These are phyloP conservation scores for Pulveroboletus sp. DNA, from an alignment of 768 basidiomycete species.

Conservation along the genomic window DNA sequence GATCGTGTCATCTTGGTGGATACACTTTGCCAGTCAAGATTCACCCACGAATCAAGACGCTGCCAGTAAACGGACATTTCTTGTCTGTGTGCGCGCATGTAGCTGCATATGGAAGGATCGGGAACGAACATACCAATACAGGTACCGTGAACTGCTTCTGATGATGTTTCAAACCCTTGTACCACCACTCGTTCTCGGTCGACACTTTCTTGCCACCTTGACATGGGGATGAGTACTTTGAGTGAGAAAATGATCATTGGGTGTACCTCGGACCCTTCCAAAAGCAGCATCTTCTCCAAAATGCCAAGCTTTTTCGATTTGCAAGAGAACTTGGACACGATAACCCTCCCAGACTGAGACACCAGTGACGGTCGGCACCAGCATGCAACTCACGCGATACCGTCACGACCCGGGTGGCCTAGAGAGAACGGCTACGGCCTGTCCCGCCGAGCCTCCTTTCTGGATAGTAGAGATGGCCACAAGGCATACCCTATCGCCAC, in stretches of 20 bases:
- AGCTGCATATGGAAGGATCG: neutral
- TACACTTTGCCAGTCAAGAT: slow-evolving; percentile 97
- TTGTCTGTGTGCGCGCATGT: slow-evolving; percentile 62
- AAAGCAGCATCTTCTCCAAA: slow-evolving; percentile 97
- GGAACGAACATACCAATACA: slow-evolving; percentile 77
- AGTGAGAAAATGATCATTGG: slow-evolving; percentile 5
- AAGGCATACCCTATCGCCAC: too few relatives aligned
- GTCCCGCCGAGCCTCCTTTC: too few relatives aligned
- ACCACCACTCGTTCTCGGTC: slow-evolving; percentile 97
- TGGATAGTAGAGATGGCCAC: too few relatives aligned
- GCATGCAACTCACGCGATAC: too few relatives aligned
- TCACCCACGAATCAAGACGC: slow-evolving; percentile 97
- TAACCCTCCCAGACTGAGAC: too few relatives aligned
- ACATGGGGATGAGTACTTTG: slow-evolving; percentile 11
- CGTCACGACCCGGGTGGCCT: too few relatives aligned
- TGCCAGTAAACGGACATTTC: slow-evolving; percentile 98
- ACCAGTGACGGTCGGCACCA: too few relatives aligned
- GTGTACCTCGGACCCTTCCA: slow-evolving; percentile 88
- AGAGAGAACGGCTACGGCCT: too few relatives aligned
- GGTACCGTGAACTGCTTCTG: slow-evolving; percentile 92
- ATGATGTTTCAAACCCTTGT: slow-evolving; percentile 97
- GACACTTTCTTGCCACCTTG: slow-evolving; percentile 84
- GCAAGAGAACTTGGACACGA: too few relatives aligned
- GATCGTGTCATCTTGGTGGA: slow-evolving; percentile 99
- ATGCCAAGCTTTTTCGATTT: slow-evolving; percentile 97